Base-by-base conservation (phyloP, 2,329 filamentous ascomycete genomes). In the Dryadomyces quercivorus region DNA sequence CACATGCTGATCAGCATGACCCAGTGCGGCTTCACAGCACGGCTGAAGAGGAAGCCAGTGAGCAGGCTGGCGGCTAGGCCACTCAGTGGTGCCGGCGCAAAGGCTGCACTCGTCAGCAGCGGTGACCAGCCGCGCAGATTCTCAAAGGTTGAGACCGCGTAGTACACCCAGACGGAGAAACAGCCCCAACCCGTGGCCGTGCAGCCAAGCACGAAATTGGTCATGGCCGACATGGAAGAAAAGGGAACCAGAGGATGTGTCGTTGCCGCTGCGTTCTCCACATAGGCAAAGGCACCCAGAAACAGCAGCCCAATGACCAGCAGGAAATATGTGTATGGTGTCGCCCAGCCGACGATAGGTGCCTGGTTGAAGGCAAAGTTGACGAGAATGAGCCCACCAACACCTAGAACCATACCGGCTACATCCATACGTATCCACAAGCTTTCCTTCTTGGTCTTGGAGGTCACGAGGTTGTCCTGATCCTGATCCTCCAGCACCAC, bases 341-440 rank as follows among this genome's bases (percentile, higher is more conserved):
- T 67, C 9, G 63, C 56, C 77, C 78, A 81, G 2, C 75, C 75
- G 15, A 75, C 73, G 5, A 75, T 67, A 1, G 75, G 73, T 1
- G 75, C 78, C 61, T 81, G 77, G 61, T 81, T 82, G 71, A 76
- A 80, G 2, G 77, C 74, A 55, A 82, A 74, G 60, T 82, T 81
- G 62, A 81, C 67, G 5, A 82, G 63, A 1, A 80, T 68, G 48
- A 82, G 66, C 0, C 71, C 76, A 0, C 68, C 65, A 21, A 81
- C 70, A 2, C 78, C 78, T 1, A 66, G 56, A 1, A 61, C 0
- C 51, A 62, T 64, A 40, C 64, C 63, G 21, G 22, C 31, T 9
- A 43, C 61, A 55, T 65, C 64, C 38, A 65, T 57, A 47, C 60
- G 60, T 42, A 53, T 50, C 62, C 63, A 65, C 13, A 65, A 55